These are phyloP conservation scores for Leccinellum rugosiceps DNA, from an alignment of 768 basidiomycete genomes.

Conservation along the genomic window DNA sequence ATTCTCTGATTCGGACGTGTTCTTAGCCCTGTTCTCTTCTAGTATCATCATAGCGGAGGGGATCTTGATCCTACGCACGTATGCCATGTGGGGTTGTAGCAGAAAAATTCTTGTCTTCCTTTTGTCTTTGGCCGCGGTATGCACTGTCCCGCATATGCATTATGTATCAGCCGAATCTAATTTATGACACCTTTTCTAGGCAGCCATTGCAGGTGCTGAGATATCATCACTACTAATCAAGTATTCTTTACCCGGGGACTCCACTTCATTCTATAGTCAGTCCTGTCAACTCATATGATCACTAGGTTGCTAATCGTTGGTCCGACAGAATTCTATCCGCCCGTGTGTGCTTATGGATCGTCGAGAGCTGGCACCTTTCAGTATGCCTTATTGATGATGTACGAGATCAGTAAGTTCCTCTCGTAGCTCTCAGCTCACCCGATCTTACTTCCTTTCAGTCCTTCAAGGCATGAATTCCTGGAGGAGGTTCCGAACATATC, in stretches of 20 bases:
- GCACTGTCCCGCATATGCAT: not conserved
- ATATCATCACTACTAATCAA: not conserved
- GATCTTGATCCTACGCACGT: slow-evolving; percentile 18
- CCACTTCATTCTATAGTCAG: slow-evolving; percentile 17
- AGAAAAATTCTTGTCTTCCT: slow-evolving; percentile 15
- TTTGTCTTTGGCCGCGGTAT: slow-evolving; percentile 7
- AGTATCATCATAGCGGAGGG: slow-evolving; percentile 7
- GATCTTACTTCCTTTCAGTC: slow-evolving; percentile 8
- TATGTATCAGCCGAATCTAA: no score
- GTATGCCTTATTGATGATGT: slow-evolving; percentile 15
- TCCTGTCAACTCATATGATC: not conserved
- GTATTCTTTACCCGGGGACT: slow-evolving; percentile 15
- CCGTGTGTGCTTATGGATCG: slow-evolving; percentile 14
- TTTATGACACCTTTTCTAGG: slow-evolving; percentile 1
- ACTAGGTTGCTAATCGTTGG: not conserved
- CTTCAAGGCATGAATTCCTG: slow-evolving; percentile 25
- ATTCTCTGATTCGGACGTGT: slow-evolving; percentile 1
- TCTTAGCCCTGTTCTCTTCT: slow-evolving; percentile 12
- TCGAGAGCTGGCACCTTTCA: slow-evolving; percentile 16
- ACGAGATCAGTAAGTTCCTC: slow-evolving; percentile 22
- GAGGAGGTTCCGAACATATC: slow-evolving; percentile 24
- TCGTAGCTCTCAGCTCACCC: not conserved
- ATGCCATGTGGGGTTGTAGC: slow-evolving; percentile 24
- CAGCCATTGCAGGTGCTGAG: slow-evolving; percentile 9
- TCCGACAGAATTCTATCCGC: slow-evolving; percentile 18